phyloP scores from a whole-genome alignment of 192 early-diverging fungal species.

The Coemansia erecta region DNA sequence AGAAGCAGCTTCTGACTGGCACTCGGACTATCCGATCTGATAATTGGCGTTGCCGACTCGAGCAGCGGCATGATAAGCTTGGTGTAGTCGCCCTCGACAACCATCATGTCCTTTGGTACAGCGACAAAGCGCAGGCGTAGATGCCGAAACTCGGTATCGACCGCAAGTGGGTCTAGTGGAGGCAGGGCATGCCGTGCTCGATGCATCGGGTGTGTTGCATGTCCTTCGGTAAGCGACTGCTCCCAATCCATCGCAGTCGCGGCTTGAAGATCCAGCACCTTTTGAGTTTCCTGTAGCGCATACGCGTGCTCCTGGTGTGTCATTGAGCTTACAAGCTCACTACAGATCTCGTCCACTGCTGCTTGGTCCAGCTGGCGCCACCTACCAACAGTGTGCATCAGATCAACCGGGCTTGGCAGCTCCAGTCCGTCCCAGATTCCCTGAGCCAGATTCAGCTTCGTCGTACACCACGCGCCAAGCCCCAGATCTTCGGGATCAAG shows the following conservation, averaged over 20 bases:
- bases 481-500: conserved; percentile 24
- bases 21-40: neutral
- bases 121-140: conserved; percentile 38
- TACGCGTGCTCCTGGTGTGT: conserved; percentile 36
- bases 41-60: neutral
- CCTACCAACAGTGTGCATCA: neutral
- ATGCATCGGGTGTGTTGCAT: conserved; percentile 60
- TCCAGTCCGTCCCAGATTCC: neutral
- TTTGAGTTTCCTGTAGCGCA: neutral
- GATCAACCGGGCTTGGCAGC: conserved; percentile 6
- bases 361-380: neutral
- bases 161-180: conserved; percentile 39
- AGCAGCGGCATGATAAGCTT: conserved; percentile 16
- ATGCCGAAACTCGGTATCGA: conserved; percentile 28
- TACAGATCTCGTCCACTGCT: conserved; percentile 19
- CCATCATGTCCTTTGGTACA: conserved; percentile 18
- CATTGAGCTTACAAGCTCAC: conserved; percentile 51
- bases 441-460: neutral
- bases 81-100: conserved; percentile 24
- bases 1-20: neutral
- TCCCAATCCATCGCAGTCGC: conserved; percentile 51
- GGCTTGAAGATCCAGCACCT: conserved; percentile 17
- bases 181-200: conserved; percentile 49
- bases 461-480: conserved; percentile 2
- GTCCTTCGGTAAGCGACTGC: conserved; percentile 55